phyloP scores from a whole-genome alignment of 306 rosid species.

The Citrullus mucosospermus region DNA sequence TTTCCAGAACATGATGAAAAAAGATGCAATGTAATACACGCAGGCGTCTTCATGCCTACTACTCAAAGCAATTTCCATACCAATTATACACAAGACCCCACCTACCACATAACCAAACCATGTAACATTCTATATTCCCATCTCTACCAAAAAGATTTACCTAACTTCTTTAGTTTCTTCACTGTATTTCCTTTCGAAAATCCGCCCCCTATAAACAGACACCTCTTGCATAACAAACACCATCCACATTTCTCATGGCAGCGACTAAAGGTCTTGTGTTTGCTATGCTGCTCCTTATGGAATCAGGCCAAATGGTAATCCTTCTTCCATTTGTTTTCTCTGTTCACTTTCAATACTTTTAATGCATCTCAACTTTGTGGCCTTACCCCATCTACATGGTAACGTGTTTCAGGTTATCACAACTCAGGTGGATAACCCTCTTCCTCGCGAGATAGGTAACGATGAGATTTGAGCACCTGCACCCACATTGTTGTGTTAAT shows the following conservation, averaged over 20 bases:
- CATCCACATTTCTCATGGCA: neutral
- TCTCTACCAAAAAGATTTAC: neutral
- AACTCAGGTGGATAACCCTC: constrained; percentile 11
- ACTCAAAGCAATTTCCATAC: neutral
- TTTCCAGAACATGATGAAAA: neutral
- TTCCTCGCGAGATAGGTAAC: constrained; percentile 4
- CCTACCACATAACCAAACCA: neutral
- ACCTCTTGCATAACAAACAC: neutral
- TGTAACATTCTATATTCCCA: neutral
- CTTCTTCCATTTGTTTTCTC: neutral
- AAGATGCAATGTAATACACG: neutral
- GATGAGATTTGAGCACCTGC: neutral
- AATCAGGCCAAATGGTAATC: constrained; percentile 25
- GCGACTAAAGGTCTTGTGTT: neutral
- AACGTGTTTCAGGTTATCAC: constrained; percentile 11
- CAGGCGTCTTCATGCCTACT: neutral
- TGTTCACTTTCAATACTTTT: neutral
- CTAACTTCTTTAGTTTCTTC: neutral
- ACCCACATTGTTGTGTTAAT: neutral
- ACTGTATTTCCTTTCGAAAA: neutral
- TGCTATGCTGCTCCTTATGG: constrained; percentile 14
- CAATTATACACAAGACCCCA: neutral
- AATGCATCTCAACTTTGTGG: neutral
- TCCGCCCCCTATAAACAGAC: neutral
- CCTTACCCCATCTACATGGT: neutral